phyloP scores from a whole-genome alignment of 768 basidiomycete species.

The Psilocybe cubensis region DNA sequence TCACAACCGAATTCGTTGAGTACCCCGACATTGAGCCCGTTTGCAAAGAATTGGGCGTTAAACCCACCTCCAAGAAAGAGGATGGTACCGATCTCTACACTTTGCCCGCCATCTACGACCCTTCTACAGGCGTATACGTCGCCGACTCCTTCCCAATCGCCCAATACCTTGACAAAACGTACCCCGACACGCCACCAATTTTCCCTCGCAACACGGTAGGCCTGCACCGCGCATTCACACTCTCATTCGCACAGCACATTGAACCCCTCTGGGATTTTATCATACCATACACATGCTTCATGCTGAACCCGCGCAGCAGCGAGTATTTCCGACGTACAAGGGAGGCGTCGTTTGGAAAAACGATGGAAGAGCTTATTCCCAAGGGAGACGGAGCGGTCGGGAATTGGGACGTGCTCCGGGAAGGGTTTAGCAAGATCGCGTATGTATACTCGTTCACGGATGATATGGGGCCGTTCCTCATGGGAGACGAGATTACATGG shows the following conservation, averaged over 20 bases:
- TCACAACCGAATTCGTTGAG: slow-evolving; percentile 47
- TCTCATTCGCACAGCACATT: neutral
- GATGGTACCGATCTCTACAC: slow-evolving; percentile 40
- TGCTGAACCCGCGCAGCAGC: slow-evolving; percentile 18
- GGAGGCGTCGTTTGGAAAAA: slow-evolving; percentile 29
- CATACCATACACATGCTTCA: slow-evolving; percentile 2
- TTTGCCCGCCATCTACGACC: slow-evolving; percentile 44
- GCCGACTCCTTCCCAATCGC: slow-evolving; percentile 47
- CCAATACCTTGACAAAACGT: slow-evolving; percentile 46
- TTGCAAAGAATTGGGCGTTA: slow-evolving; percentile 33
- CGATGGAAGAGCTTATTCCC: slow-evolving; percentile 37
- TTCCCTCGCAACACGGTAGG: slow-evolving; percentile 22
- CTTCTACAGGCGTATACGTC: slow-evolving; percentile 33
- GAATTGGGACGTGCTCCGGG: slow-evolving; percentile 37
- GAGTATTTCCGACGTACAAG: slow-evolving; percentile 39
- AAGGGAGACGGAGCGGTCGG: slow-evolving; percentile 27
- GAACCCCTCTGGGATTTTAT: slow-evolving; percentile 2
- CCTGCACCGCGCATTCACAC: slow-evolving; percentile 14
- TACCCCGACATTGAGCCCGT: slow-evolving; percentile 41
- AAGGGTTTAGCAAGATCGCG: slow-evolving; percentile 24
- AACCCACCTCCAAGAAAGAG: slow-evolving; percentile 29
- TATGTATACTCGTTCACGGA: slow-evolving; percentile 28
- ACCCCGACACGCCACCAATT: slow-evolving; percentile 34
- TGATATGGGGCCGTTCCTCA: slow-evolving; percentile 29
- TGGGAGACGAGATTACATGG: slow-evolving; percentile 38